Conservation (phyloP, 495 filamentous ascomycete species). For the Beverwykella pulmonaria region DNA sequence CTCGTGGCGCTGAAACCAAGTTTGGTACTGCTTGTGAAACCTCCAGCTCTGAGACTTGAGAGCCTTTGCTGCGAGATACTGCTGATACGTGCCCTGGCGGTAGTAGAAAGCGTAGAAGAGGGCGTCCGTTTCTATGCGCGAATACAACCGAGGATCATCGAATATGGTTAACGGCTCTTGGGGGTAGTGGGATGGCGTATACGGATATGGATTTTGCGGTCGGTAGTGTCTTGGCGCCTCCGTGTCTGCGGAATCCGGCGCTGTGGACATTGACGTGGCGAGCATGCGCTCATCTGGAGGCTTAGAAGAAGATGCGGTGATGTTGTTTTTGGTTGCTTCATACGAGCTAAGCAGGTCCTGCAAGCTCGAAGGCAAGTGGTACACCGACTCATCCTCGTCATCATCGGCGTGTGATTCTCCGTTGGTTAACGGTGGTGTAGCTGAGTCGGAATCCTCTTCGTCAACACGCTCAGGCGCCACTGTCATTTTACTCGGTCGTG, state of each 20-base stretch:
- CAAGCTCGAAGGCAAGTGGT: conserved; percentile 87
- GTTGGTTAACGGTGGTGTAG: conserved; percentile 53
- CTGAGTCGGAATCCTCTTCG: conserved; percentile 37
- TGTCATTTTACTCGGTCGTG: conserved; percentile 19
- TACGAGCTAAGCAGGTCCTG: conserved; percentile 90
- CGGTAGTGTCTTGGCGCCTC: conserved; percentile 82
- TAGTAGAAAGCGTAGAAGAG: conserved; percentile 99
- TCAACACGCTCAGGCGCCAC: conserved; percentile 26
- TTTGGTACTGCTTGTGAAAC: conserved; percentile 99
- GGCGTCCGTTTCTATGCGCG: conserved; percentile 88
- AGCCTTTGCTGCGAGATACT: conserved; percentile 94
- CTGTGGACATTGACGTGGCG: conserved; percentile 65
- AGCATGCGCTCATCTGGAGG: conserved; percentile 62
- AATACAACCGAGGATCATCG: conserved; percentile 85
- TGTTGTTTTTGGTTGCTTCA: conserved; percentile 70
- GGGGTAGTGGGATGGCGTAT: conserved; percentile 83
- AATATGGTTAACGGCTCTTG: conserved; percentile 88
- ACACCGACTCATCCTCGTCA: conserved; percentile 76
- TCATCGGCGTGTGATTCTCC: conserved; percentile 52
- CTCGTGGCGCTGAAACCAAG: conserved; percentile 98
- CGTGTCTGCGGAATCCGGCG: conserved; percentile 75
- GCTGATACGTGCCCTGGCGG: conserved; percentile 91
- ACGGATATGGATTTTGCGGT: conserved; percentile 70
- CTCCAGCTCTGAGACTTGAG: conserved; percentile 97
- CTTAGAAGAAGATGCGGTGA: conserved; percentile 34